Evolutionary conservation across 192 early-diverging fungal species (phyloP).

Genomic region (Coemansia sp.): DNA sequence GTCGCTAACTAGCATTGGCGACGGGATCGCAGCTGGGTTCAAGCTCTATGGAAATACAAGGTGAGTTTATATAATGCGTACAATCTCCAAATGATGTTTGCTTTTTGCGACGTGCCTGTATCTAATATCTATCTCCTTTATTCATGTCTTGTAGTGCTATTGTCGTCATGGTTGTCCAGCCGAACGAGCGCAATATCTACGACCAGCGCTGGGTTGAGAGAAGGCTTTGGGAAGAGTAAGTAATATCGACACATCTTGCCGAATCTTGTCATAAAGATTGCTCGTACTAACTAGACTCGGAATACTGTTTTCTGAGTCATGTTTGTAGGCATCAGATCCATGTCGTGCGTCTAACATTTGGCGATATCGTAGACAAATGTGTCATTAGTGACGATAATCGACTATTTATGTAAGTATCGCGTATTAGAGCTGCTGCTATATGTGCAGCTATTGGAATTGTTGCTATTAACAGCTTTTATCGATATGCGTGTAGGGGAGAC

Average conservation of each 20-base stretch:
- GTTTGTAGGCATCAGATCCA: constrained; percentile 33
- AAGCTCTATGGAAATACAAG: constrained; percentile 36
- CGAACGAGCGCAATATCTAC: constrained; percentile 88
- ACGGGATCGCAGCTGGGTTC: constrained; percentile 74
- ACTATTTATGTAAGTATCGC: constrained; percentile 63
- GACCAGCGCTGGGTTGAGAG: constrained; percentile 74
- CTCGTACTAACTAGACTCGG: not conserved
- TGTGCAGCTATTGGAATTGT: not conserved
- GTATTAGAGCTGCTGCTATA: not conserved
- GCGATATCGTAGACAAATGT: constrained; percentile 68
- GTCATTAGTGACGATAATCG: constrained; percentile 60
- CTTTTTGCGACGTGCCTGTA: not conserved
- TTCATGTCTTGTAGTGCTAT: constrained; percentile 60
- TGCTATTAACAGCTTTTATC: not conserved
- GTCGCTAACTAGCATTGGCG: constrained; percentile 69
- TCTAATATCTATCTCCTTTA: not conserved
- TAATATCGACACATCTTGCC: not conserved
- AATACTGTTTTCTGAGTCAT: not conserved
- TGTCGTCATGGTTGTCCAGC: constrained; percentile 88
- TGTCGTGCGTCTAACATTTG: constrained; percentile 45
- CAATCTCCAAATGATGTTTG: not conserved
- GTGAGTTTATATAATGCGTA: constrained; percentile 6
- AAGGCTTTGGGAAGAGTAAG: constrained; percentile 53
- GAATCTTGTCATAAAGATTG: not conserved
- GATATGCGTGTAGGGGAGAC: constrained; percentile 54